Evolutionary conservation across 306 rosid genomes (phyloP), one percentile per base, ranked within the genome.

Genomic region (Begonia fuchsioides): DNA sequence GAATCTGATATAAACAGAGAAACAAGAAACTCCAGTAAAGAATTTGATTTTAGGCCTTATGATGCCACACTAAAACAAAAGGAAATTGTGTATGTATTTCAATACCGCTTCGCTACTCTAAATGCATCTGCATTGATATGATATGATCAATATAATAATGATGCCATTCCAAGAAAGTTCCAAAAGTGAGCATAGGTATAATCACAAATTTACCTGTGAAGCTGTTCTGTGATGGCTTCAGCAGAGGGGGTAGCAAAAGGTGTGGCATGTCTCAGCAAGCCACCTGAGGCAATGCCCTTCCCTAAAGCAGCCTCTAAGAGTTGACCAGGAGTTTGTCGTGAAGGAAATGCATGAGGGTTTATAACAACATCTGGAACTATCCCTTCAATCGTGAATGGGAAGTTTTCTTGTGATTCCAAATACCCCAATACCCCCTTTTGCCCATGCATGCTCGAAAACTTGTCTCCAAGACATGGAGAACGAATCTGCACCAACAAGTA

Each of bases 391-490:
- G 98, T 85, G 68, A 92, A 85, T 32, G 94, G 94, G 48, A 92
- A 92, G 72, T 92, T 92, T 59, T 92, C 98, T 60, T 92, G 88
- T 15, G 79, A 75, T 71, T 85, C 98, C 65, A 90, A 61, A 71
- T 72, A 85, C 8, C 98, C 98, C 43, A 90, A 61, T n/a, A 90
- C 98, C 52, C 95, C 98, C 62, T 90, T 90, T 40, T 90, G 98
- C n/a, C 98, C 98, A 38, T 90, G 98, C 98, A 90, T 90, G 56
- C 96, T 85, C 12, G 98, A 90, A 71, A 90, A 90, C 58, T 92
- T 92, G 74, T 92, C 98, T 57, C 98, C 98, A 38, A 85, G 94
- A 60, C 76, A 79, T 17, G 98, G 98, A 44, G 73, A 66, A n/a
- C 98, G 85, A 46, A 92, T 90, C 98, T 92, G 71, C 67, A 62